Evolutionary conservation across 345 rosid genomes (phyloP), one percentile per base, ranked within the genome.

Genomic region (Euphorbia lathyris): DNA sequence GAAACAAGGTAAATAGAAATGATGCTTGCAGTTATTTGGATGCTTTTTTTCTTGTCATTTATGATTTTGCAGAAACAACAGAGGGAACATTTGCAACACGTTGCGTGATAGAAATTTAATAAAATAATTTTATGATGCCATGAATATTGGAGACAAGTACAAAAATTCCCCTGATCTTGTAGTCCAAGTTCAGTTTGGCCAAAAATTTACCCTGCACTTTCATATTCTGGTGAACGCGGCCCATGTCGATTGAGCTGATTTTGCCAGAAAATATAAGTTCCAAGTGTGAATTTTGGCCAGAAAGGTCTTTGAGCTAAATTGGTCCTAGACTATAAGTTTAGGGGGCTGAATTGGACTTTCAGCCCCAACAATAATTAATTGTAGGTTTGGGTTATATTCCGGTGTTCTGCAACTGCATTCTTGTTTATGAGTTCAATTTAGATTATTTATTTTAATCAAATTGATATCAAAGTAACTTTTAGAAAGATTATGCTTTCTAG

Each of bases 1-100:
- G 64, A 90, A 86, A 83, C 95, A 80, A 88, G 97, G 98, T 94
- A 86, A 57, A 71, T 68, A 72, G 23, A 58, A 62, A 72, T 72
- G 65, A 64, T 67, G 68, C 69, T 45, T 43, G 25, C 27, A 26
- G 26, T 65, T 38, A 16, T 14, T 40, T 63, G 6, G 52, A 26
- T 19, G 67, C 34, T 25, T 8, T 60, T 38, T 36, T 12, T 34
- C 38, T 16, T 60, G 47, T 16, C 67, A 25, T 65, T 56, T 38
- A 34, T 27, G 56, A 58, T 36, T 36, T 64, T 64, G 38, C 17
- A 64, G 32, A 45, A 45, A 43, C 48, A 40, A 64, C 36, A 13
- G 51, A 45, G 51, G 51, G 4, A 45, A 10, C 19, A 45, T 32
- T 23, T 64, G 4, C 2, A 5, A 34, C 16, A 43, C 30, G 32